Conservation (phyloP, 768 basidiomycete species). For the Pleurotus giganteus region DNA sequence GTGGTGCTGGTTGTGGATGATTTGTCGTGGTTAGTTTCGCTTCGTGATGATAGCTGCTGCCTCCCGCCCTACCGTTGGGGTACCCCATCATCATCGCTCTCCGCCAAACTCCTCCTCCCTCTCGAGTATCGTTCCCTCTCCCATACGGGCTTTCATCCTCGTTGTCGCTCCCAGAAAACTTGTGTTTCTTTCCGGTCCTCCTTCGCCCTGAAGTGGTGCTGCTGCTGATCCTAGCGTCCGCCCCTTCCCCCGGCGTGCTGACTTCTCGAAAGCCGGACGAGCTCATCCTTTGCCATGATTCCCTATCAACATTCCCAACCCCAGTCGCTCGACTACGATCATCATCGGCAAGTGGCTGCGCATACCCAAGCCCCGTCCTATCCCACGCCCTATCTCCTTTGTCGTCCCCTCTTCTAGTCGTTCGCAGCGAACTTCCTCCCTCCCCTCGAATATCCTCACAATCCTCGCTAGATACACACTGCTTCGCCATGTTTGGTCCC, state of each 20-base stretch:
- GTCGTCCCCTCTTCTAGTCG: not conserved
- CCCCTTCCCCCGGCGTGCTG: not conserved
- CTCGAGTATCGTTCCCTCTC: not conserved
- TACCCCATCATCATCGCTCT: not conserved
- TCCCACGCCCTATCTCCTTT: constrained; percentile 4
- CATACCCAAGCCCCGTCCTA: not conserved
- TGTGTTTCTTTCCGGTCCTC: not conserved
- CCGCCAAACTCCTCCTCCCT: not conserved
- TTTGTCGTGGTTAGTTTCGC: not conserved
- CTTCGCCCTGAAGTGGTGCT: too few species aligned
- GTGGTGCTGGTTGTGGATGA: not conserved
- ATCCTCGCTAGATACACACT: not conserved
- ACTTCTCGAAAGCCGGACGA: not conserved
- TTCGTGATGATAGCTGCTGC: not conserved
- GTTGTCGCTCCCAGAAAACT: constrained; percentile 5
- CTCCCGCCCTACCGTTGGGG: not conserved
- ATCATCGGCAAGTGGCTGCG: not conserved
- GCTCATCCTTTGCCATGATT: not conserved
- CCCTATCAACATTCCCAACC: not conserved
- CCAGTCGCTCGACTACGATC: not conserved
- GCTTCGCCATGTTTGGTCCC: constrained; percentile 5
- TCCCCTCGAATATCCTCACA: not conserved
- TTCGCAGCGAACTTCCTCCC: not conserved
- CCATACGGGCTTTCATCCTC: not conserved
- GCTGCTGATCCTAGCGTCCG: not conserved